These are phyloP conservation scores for Geum urbanum DNA, from an alignment of 306 rosid species.

Conservation along the genomic window DNA sequence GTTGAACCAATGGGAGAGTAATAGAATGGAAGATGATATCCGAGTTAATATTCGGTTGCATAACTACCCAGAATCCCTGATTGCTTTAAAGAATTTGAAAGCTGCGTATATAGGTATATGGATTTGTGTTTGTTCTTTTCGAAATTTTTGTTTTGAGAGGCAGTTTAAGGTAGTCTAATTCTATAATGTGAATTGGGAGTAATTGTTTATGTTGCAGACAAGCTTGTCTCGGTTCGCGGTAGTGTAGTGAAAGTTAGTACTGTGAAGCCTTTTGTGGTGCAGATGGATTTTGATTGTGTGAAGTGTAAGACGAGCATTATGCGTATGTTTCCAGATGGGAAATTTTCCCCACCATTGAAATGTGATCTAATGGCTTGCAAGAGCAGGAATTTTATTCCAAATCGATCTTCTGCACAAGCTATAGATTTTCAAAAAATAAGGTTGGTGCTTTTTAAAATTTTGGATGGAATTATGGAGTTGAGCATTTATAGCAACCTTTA, in stretches of 20 bases:
- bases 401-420: constrained; percentile 65
- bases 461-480: background rate
- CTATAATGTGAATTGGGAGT: constrained; percentile 17
- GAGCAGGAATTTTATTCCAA: constrained; percentile 68
- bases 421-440: constrained; percentile 93
- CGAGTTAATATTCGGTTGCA: constrained; percentile 67
- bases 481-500: background rate
- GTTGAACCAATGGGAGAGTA: constrained; percentile 39
- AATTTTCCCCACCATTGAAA: constrained; percentile 70
- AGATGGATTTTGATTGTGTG: constrained; percentile 73
- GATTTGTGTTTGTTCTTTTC: background rate
- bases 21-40: constrained; percentile 37
- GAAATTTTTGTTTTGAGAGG: background rate
- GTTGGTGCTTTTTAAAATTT: constrained; percentile 27
- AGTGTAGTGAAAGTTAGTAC: constrained; percentile 85
- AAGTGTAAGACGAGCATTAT: constrained; percentile 66
- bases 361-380: constrained; percentile 84
- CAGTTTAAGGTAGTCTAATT: background rate
- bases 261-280: constrained; percentile 67
- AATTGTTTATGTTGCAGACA: constrained; percentile 48
- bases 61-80: constrained; percentile 74
- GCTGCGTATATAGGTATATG: constrained; percentile 80
- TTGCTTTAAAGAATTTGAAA: constrained; percentile 84
- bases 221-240: constrained; percentile 89
- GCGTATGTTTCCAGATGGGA: constrained; percentile 78